phyloP scores from a whole-genome alignment of 2,329 filamentous ascomycete species.

The Hirsutella rhossiliensis region DNA sequence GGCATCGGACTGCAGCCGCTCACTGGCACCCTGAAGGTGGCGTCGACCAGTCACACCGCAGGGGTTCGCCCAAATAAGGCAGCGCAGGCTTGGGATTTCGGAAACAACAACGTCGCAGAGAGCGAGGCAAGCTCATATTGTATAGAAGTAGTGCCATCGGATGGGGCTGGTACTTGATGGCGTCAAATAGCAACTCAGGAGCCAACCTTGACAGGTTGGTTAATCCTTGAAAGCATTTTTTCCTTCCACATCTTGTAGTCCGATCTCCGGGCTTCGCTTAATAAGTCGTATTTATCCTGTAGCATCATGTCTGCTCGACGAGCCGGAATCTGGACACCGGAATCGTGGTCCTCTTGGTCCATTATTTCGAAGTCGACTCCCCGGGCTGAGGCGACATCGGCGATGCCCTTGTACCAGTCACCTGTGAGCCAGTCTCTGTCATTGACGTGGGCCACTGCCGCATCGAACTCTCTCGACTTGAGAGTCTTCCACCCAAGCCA shows the following conservation, averaged over 20 bases:
- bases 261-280: conserved; percentile 49
- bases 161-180: background rate
- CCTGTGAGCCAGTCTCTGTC: conserved; percentile 43
- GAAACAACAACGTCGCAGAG: background rate
- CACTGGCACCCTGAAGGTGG: conserved; percentile 3
- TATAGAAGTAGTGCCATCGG: background rate
- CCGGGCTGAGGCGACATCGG: conserved; percentile 33
- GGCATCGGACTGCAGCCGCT: background rate
- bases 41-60: background rate
- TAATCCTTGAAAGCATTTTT: conserved; percentile 42
- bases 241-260: conserved; percentile 56
- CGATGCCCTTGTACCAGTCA: conserved; percentile 52
- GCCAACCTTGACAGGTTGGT: conserved; percentile 20
- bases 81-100: background rate
- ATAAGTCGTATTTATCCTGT: conserved; percentile 59
- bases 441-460: conserved; percentile 46
- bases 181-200: background rate
- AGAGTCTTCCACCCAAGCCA: conserved; percentile 42
- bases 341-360: conserved; percentile 18
- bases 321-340: conserved; percentile 23
- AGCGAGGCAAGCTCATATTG: background rate
- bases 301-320: conserved; percentile 58
- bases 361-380: conserved; percentile 20
- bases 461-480: conserved; percentile 44
- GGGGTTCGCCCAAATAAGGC: background rate